Conservation (phyloP, 129 eudicot species). For the Heracleum sosnowskyi region DNA sequence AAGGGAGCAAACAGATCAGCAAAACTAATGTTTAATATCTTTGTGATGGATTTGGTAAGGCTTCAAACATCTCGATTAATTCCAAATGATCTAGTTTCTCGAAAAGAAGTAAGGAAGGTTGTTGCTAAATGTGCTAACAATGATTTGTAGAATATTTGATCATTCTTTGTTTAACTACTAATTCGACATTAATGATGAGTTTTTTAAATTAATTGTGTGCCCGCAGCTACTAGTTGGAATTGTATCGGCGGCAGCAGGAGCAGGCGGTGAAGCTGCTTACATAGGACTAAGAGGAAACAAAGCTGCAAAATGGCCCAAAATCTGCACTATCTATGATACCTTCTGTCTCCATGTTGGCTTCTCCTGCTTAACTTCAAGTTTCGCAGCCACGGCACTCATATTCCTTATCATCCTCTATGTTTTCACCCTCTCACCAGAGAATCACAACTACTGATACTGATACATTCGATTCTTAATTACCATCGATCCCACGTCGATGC, state of each 20-base stretch:
- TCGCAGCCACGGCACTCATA: background rate
- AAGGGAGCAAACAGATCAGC: background rate
- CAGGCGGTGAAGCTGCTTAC: background rate
- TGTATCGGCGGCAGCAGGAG: background rate
- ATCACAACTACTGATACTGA: no score
- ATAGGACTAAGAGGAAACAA: background rate
- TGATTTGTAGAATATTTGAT: no score
- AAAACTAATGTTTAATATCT: background rate
- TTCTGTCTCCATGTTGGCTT: background rate
- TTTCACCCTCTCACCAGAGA: background rate
- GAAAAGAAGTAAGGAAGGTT: no score
- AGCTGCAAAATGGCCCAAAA: background rate
- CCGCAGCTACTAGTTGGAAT: background rate
- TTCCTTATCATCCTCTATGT: background rate
- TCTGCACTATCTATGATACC: background rate
- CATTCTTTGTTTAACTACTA: no score
- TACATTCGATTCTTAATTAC: no score
- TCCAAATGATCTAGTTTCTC: no score
- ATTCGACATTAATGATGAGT: background rate
- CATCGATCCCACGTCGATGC: no score
- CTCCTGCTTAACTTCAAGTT: background rate
- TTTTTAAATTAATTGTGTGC: background rate
- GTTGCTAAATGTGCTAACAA: no score
- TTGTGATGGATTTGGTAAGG: background rate
- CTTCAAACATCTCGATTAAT: no score